Evolutionary conservation across 139 green algal species (phyloP).

Genomic region (Chlamydomonas applanata): DNA sequence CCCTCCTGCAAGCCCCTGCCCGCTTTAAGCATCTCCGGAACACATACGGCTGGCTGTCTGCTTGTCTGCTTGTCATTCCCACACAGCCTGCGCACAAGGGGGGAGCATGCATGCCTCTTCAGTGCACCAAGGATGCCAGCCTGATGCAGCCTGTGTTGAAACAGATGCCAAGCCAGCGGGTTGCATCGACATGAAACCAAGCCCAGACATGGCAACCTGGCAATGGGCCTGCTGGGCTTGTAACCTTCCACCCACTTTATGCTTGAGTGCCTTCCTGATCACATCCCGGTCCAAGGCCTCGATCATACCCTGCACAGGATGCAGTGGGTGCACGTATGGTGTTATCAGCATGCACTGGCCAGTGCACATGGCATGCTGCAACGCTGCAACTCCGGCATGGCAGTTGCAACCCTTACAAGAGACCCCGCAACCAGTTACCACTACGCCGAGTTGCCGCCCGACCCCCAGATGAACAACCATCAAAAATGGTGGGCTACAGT

Average conservation of each 20-base stretch:
- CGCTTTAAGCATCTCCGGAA: too few relatives aligned
- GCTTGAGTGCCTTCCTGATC: slow-evolving; percentile 17
- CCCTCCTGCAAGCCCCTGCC: too few relatives aligned
- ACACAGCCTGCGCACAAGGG: neutral
- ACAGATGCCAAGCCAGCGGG: neutral
- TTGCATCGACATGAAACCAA: too few relatives aligned
- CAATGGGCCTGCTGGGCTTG: neutral
- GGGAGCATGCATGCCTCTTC: neutral
- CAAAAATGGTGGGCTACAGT: neutral
- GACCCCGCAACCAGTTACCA: too few relatives aligned
- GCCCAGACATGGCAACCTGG: too few relatives aligned
- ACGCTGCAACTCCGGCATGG: too few relatives aligned
- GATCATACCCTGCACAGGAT: slow-evolving; percentile 20
- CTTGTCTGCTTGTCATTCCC: slow-evolving; percentile 1
- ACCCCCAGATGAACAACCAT: neutral
- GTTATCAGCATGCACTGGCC: too few relatives aligned
- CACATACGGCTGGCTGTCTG: too few relatives aligned
- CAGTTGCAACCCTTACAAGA: too few relatives aligned
- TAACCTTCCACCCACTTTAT: slow-evolving; percentile 9
- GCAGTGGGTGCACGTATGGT: too few relatives aligned
- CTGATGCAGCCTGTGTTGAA: neutral
- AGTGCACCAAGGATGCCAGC: neutral
- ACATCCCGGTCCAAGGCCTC: slow-evolving; percentile 13
- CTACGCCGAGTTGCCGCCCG: neutral
- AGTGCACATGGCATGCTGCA: slow-evolving; percentile 1